These are phyloP conservation scores for Exophiala bonariae DNA, from an alignment of 2,329 filamentous ascomycete genomes.

Conservation along the genomic window DNA sequence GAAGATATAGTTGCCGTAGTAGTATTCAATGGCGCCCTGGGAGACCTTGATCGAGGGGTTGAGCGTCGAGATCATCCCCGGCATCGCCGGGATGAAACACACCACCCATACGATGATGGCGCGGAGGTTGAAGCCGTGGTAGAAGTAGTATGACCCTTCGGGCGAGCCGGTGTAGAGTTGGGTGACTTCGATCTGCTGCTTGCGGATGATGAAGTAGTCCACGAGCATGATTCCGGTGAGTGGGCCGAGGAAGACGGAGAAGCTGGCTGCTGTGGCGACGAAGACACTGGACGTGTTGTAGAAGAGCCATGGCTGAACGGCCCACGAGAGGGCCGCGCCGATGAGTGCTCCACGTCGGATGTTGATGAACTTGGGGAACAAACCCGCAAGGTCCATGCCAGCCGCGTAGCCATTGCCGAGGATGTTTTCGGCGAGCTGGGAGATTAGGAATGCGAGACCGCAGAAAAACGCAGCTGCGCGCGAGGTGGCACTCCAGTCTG, in stretches of 20 bases:
- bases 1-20: slow-evolving; percentile 3
- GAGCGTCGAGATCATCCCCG: slow-evolving; percentile 45
- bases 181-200: slow-evolving; percentile 47
- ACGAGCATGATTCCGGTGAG: neutral
- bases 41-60: slow-evolving; percentile 26
- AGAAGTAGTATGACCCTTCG: slow-evolving; percentile 52
- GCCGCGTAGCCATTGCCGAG: neutral
- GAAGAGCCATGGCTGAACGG: neutral
- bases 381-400: slow-evolving; percentile 31
- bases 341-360: slow-evolving; percentile 2
- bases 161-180: slow-evolving; percentile 51
- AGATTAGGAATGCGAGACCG: neutral
- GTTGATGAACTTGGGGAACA: slow-evolving; percentile 28
- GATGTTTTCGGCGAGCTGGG: slow-evolving; percentile 1
- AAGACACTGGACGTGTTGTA: slow-evolving; percentile 1
- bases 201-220: slow-evolving; percentile 53
- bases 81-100: slow-evolving; percentile 2
- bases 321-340: neutral
- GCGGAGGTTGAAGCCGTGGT: slow-evolving; percentile 52
- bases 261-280: neutral
- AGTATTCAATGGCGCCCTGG: slow-evolving; percentile 2
- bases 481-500: neutral
- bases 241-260: slow-evolving; percentile 1
- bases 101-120: slow-evolving; percentile 2
- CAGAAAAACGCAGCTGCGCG: slow-evolving; percentile 2